Evolutionary conservation across 78 protist genomes (phyloP).

Genomic region (Guillardia theta): DNA sequence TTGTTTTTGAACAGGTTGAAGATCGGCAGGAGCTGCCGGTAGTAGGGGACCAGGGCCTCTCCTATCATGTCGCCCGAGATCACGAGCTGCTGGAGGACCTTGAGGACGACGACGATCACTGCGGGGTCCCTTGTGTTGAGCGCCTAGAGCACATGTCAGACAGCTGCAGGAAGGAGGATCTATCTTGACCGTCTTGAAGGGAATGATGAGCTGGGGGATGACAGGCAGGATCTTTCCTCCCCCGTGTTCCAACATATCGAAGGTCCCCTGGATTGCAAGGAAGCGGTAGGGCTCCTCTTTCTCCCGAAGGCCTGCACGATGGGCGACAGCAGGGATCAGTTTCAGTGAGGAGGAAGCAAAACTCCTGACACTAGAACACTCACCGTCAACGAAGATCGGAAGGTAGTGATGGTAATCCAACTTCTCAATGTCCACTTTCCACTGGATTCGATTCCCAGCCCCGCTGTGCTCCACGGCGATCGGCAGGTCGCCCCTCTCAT

Average conservation of each 20-base stretch:
- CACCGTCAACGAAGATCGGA: constrained; percentile 91
- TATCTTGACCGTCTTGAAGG: constrained; percentile 78
- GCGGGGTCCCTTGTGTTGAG: constrained; percentile 88
- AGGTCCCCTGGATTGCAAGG: constrained; percentile 62
- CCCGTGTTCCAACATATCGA: constrained; percentile 46
- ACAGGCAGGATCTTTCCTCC: constrained; percentile 78
- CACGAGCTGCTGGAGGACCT: constrained; percentile 83
- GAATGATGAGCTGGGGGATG: constrained; percentile 91
- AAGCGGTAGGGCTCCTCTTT: constrained; percentile 84
- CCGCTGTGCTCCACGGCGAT: constrained; percentile 76
- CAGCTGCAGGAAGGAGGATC: background rate
- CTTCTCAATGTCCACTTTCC: constrained; percentile 84
- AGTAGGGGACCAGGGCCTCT: constrained; percentile 90
- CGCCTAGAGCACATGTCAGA: constrained; percentile 45
- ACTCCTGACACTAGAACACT: background rate
- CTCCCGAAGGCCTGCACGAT: constrained; percentile 70
- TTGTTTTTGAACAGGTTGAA: constrained; percentile 78
- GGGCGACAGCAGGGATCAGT: background rate
- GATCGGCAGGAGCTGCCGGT: constrained; percentile 90
- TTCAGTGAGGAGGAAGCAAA: background rate
- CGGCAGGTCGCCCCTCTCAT: constrained; percentile 93
- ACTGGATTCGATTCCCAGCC: constrained; percentile 64
- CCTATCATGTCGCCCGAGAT: constrained; percentile 74
- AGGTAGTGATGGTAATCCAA: constrained; percentile 92
- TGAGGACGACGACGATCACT: constrained; percentile 73